Evolutionary conservation across 768 basidiomycete genomes (phyloP).

Genomic region (Saitozyma podzolica): DNA sequence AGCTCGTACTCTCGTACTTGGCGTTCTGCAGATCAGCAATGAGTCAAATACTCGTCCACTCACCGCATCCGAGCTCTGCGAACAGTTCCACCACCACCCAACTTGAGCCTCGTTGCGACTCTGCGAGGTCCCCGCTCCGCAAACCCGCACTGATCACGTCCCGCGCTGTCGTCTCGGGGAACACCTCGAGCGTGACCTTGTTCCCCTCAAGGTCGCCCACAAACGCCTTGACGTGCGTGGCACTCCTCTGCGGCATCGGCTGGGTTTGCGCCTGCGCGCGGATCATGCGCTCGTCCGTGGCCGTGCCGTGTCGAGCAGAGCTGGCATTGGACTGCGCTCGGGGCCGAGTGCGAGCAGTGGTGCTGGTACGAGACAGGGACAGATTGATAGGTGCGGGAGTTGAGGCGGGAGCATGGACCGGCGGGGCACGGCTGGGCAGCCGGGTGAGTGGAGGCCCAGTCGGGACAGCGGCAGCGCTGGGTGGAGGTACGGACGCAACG

Average conservation of each 20-base stretch:
- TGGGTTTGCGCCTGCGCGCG: slow-evolving; percentile 4
- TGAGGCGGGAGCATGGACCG: not conserved
- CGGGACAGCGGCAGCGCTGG: too few species aligned
- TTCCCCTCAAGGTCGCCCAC: slow-evolving; percentile 26
- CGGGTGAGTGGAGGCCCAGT: not conserved
- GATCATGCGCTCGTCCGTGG: slow-evolving; percentile 21
- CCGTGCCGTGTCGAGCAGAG: slow-evolving; percentile 9
- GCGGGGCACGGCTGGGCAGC: not conserved
- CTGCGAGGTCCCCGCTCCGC: slow-evolving; percentile 63
- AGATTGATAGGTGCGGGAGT: not conserved
- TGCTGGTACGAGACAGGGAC: not conserved
- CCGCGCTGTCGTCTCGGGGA: slow-evolving; percentile 66
- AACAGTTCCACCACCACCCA: slow-evolving; percentile 92
- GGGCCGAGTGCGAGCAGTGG: slow-evolving; percentile 3
- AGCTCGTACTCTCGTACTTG: slow-evolving; percentile 85
- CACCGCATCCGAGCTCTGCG: slow-evolving; percentile 91
- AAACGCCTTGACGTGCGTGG: slow-evolving; percentile 20
- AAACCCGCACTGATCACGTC: slow-evolving; percentile 71
- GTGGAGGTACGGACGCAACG: too few species aligned
- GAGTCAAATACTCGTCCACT: slow-evolving; percentile 21
- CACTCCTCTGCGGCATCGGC: slow-evolving; percentile 9
- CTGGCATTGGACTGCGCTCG: slow-evolving; percentile 9
- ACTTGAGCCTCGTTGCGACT: slow-evolving; percentile 58
- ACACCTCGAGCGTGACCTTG: slow-evolving; percentile 67
- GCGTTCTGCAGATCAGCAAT: slow-evolving; percentile 63